A percentile compares a stretch with the other conserved stretches of the same genome.
These are phyloP conservation scores for Saturnispora besseyi DNA, from an alignment of 805 yeast genomes.

Conservation along the genomic window DNA sequence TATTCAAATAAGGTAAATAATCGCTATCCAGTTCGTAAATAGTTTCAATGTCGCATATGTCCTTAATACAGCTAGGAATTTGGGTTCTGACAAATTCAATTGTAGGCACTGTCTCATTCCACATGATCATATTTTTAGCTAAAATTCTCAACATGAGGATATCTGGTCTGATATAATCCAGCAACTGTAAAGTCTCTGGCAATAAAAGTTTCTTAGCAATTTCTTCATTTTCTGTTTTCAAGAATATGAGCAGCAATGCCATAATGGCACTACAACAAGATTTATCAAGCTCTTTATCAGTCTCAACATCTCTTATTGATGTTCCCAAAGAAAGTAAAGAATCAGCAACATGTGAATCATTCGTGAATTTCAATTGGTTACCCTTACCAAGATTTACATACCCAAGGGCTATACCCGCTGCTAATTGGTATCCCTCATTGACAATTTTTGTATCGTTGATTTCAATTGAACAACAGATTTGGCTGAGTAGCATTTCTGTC, in stretches of 20 bases:
- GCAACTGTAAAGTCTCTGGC: slow-evolving; percentile 49
- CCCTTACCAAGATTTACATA: slow-evolving; percentile 76
- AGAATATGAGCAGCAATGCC: slow-evolving; percentile 65
- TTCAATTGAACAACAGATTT: slow-evolving; percentile 46
- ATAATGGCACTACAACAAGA: slow-evolving; percentile 67
- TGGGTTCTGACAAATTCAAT: slow-evolving; percentile 48
- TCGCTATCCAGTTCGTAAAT: slow-evolving; percentile 42
- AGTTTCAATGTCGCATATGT: slow-evolving; percentile 23
- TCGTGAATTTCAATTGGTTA: slow-evolving; percentile 36
- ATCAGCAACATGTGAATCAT: slow-evolving; percentile 58
- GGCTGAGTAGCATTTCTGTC: slow-evolving; percentile 70
- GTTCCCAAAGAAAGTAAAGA: slow-evolving; percentile 48
- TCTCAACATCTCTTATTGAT: slow-evolving; percentile 54
- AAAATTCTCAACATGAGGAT: slow-evolving; percentile 55
- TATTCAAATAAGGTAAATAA: slow-evolving; percentile 50
- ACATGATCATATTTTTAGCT: slow-evolving; percentile 57
- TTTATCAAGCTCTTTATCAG: slow-evolving; percentile 48
- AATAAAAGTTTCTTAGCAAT: slow-evolving; percentile 55
- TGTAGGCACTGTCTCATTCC: slow-evolving; percentile 51
- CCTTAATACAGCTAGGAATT: slow-evolving; percentile 40
- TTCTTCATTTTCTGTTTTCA: slow-evolving; percentile 51
- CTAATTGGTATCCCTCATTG: slow-evolving; percentile 73
- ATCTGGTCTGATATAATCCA: slow-evolving; percentile 76
- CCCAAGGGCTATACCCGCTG: slow-evolving; percentile 87
- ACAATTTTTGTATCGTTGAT: slow-evolving; percentile 49